Evolutionary conservation across 139 green algal species (phyloP), one percentile per base, ranked within the genome.

Genomic region (Astrephomene gubernaculifera): DNA sequence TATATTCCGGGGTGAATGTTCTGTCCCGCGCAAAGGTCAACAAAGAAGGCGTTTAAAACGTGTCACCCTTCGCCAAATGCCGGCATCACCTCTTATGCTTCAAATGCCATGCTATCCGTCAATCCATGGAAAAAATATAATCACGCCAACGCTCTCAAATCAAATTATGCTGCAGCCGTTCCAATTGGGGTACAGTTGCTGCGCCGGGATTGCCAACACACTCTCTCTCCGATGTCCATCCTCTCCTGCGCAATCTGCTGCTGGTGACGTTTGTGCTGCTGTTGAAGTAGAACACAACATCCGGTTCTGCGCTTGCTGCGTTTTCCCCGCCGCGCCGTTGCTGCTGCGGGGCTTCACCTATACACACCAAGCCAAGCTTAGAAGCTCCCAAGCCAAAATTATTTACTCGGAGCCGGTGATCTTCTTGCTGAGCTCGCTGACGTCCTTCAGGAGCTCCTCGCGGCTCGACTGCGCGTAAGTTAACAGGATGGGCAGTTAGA

Each of bases 351-450:
- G n/a, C n/a, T n/a, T n/a, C n/a, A n/a, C n/a, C n/a, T n/a, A 14
- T 45, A 71, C 44, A 71, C 65, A 71, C 10, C 2, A 7, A 2
- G 65, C 29, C 9, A 24, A n/a, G 5, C 9, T 8, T n/a, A 65
- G 21, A 65, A 24, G 21, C 57, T n/a, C 25, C 31, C 4, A 9
- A 10, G 7, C 29, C n/a, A 8, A 2, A 10, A 5, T 39, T n/a
- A 53, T 82, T 86, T 86, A 86, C 79, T 86, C 79, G 7, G 79
- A 70, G 71, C 95, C 94, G 27, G 95, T 93, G 86, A 99, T 96
- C 93, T 99, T 99, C 86, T 94, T 94, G 94, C 98, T 98, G 70
- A 99, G 92, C 52, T 95, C 91, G 79, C 99, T 96, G 57, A 99
- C 92, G 81, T 99, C 96, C 79, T 95, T 91, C 49, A 96, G 68